phyloP scores from a whole-genome alignment of 1,284 basidiomycete species.

The Ganoderma leucocontextum region DNA sequence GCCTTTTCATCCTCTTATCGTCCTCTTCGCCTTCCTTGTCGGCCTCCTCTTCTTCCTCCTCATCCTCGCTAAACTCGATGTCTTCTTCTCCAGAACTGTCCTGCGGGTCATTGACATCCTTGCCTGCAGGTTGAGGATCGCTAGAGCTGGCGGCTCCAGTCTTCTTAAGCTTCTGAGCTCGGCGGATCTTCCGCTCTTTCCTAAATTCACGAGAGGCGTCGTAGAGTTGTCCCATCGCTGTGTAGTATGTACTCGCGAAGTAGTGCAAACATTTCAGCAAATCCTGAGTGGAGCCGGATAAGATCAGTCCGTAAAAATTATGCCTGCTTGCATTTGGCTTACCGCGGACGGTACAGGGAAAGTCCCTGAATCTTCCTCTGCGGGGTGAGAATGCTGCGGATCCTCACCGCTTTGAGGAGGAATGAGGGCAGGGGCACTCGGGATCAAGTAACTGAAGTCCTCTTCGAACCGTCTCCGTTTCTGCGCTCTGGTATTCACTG shows the following conservation, averaged over 20 bases:
- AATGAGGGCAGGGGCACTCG: conserved; percentile 8
- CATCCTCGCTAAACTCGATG: conserved; percentile 9
- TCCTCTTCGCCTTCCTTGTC: conserved; percentile 22
- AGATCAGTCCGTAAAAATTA: background rate
- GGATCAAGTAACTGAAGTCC: conserved; percentile 49
- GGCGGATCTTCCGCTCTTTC: conserved; percentile 46
- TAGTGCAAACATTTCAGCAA: conserved; percentile 75
- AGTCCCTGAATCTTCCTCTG: background rate
- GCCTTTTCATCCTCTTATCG: conserved; percentile 24
- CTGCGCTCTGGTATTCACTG: conserved; percentile 41
- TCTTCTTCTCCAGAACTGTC: background rate
- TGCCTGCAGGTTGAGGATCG: conserved; percentile 8
- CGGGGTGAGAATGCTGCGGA: conserved; percentile 1
- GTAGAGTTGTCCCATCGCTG: conserved; percentile 62
- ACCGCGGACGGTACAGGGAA: conserved; percentile 58
- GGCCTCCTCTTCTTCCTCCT: conserved; percentile 25
- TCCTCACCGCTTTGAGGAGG: conserved; percentile 4
- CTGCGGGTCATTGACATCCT: background rate
- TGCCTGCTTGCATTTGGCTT: conserved; percentile 32
- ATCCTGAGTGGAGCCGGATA: conserved; percentile 53
- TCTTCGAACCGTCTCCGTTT: conserved; percentile 49
- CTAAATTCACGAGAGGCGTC: conserved; percentile 59
- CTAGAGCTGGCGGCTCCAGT: background rate
- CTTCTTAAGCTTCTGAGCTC: conserved; percentile 22
- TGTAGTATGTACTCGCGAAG: conserved; percentile 70